Base-by-base conservation (phyloP, 176 grass and related monocot species). In the Oryza glaberrima region DNA sequence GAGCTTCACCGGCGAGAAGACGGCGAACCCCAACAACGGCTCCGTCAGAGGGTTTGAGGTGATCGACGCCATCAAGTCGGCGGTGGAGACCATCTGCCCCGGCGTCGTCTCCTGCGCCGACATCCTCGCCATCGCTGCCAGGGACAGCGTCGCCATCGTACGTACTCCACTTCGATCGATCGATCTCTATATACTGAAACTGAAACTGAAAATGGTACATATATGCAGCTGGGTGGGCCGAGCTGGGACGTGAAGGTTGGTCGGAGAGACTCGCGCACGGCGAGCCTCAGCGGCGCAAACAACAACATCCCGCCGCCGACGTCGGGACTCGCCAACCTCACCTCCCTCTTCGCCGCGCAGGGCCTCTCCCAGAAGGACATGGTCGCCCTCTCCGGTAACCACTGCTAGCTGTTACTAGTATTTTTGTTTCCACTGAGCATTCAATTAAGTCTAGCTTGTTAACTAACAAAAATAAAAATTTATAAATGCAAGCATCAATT, bases 71-170 rank as follows among this genome's bases (percentile, higher is more conserved):
- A 51, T 93, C 77, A 98, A 98, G 91, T 6, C 86, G 26, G 90
- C 86, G 20, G 88, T 98, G 6, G 95, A 98, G 60, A 72, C 36
- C 30, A 76, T 69, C 0, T 98, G 95, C 52, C 95, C 95, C 3
- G 87, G 87, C 72, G 84, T 97, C 44, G 95, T 98, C 16, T 98
- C 95, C n/a, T 98, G 95, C 78, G 88, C 95, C 65, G 95, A 98
- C 86, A 90, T 98, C 67, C 83, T 98, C 46, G 91, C 93, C 44
- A 72, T 95, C 82, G 90, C 91, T 0, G 89, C 89, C 0, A 89
- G 91, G 23, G 95, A 98, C 70, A 81, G 92, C 70, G 89, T 94
- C 0, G 82, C 89, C 38, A 75, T 56, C 11, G 92, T 97, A 75
- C 58, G 58, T 26, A 26, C 26, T 58, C 4, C 4, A 5, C 35